A percentile compares a stretch with the other conserved stretches of the same genome.
phyloP scores from a whole-genome alignment of 2,329 filamentous ascomycete genomes.

The Tolypocladium paradoxum region DNA sequence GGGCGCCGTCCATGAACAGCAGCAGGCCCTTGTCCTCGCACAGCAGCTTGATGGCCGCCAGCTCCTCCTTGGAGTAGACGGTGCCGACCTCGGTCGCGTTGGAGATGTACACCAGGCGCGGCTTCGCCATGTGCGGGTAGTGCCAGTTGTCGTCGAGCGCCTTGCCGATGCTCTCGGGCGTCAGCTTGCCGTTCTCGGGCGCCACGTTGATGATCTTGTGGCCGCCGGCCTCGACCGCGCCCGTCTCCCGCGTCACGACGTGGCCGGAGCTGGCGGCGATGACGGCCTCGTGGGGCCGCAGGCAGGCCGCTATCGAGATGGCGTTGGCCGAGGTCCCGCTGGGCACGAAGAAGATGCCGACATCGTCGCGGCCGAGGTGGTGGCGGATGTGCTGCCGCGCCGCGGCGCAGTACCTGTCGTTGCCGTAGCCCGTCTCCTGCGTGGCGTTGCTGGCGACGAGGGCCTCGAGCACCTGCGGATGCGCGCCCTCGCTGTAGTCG shows the following conservation, averaged over 20 bases:
- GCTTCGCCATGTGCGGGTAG: conserved; percentile 40
- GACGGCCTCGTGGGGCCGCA: conserved; percentile 39
- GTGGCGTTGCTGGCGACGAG: conserved; percentile 30
- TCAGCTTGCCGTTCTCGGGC: conserved; percentile 35
- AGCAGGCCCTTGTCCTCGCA: conserved; percentile 31
- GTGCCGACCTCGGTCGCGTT: conserved; percentile 41
- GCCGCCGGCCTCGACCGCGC: conserved; percentile 38
- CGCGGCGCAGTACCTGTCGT: conserved; percentile 30
- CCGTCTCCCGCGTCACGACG: conserved; percentile 37
- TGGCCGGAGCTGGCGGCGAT: conserved; percentile 38
- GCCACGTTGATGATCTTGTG: conserved; percentile 40
- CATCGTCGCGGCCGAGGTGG: conserved; percentile 25
- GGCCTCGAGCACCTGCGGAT: conserved; percentile 36
- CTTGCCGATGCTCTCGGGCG: conserved; percentile 27
- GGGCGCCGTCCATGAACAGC: conserved; percentile 36
- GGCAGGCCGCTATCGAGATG: conserved; percentile 39
- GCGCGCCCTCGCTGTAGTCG: conserved; percentile 41
- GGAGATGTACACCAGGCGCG: conserved; percentile 39
- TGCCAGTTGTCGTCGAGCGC: conserved; percentile 37
- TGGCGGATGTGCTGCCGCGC: conserved; percentile 30
- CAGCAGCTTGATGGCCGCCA: conserved; percentile 28
- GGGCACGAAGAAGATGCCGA: conserved; percentile 39
- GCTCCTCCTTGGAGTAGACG: conserved; percentile 31
- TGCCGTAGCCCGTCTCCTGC: conserved; percentile 36
- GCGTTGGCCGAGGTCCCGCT: conserved; percentile 41